These are phyloP conservation scores for Zelonia costaricensis DNA, from an alignment of 208 protist species.

Conservation along the genomic window DNA sequence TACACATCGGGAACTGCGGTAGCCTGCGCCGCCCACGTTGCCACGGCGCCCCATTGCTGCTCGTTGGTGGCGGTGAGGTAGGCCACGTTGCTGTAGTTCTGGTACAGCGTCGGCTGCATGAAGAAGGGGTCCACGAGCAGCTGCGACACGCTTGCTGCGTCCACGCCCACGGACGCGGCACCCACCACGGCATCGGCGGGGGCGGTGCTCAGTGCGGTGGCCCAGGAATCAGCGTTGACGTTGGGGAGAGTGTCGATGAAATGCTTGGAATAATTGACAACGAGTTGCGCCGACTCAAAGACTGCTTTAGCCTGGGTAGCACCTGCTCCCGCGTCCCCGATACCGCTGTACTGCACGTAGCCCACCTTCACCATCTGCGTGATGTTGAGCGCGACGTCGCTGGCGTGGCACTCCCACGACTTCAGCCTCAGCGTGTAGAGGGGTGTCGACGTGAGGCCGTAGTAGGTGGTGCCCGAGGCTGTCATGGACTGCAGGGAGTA, in stretches of 20 bases:
- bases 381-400: slow-evolving; percentile 12
- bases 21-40: slow-evolving; percentile 7
- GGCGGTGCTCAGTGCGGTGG: background rate
- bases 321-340: background rate
- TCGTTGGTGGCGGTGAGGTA: slow-evolving; percentile 29
- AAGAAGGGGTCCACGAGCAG: slow-evolving; percentile 18
- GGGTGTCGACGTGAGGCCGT: slow-evolving; percentile 4
- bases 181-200: slow-evolving; percentile 1
- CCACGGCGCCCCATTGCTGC: slow-evolving; percentile 25
- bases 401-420: slow-evolving; percentile 14
- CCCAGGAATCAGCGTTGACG: background rate
- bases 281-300: too few relatives aligned
- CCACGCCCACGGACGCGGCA: background rate
- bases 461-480: background rate
- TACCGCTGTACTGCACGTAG: background rate
- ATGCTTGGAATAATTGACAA: background rate
- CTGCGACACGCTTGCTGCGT: background rate
- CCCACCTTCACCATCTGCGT: slow-evolving; percentile 9
- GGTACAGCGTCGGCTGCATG: slow-evolving; percentile 11
- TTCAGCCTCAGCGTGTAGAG: slow-evolving; percentile 11
- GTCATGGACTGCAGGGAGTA: slow-evolving; percentile 4
- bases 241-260: background rate
- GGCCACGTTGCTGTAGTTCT: slow-evolving; percentile 21
- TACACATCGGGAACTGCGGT: background rate
- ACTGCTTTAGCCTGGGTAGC: background rate